Conservation (phyloP, 306 rosid species). For the Prunus mume region DNA sequence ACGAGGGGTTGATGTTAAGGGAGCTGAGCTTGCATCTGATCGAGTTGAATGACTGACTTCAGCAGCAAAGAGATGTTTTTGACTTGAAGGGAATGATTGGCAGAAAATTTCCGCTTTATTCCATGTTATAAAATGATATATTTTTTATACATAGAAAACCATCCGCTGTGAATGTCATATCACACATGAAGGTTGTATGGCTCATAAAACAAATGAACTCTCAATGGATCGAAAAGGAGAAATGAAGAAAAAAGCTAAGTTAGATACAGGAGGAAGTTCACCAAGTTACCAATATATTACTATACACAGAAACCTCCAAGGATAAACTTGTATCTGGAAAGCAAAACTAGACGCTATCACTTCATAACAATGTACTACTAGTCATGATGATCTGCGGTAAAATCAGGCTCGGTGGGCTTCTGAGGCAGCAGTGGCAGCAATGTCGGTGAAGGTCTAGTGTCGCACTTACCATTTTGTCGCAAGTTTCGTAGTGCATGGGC, state of each 20-base stretch:
- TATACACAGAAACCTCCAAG: neutral
- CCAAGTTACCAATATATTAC: neutral
- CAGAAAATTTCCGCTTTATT: too few species aligned
- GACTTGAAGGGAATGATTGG: too few species aligned
- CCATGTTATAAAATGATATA: too few species aligned
- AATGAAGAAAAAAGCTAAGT: neutral
- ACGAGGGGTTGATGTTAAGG: too few species aligned
- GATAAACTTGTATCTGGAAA: neutral
- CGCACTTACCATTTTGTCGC: slow-evolving; percentile 33
- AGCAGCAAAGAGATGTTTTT: too few species aligned
- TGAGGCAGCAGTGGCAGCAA: slow-evolving; percentile 49
- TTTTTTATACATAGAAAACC: neutral
- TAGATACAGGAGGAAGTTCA: too few species aligned
- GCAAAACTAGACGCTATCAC: neutral
- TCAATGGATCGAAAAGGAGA: neutral
- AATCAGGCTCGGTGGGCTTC: slow-evolving; percentile 72
- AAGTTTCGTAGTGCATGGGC: slow-evolving; percentile 35
- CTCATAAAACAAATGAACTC: neutral
- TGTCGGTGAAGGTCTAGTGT: slow-evolving; percentile 27
- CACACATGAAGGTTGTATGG: neutral
- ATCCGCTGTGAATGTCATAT: neutral
- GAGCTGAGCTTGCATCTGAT: too few species aligned
- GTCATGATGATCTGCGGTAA: slow-evolving; percentile 28
- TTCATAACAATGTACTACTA: neutral
- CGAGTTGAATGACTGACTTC: too few species aligned